Evolutionary conservation across 108 stramenopile species (phyloP), one percentile per base, ranked within the genome.

Genomic region (Nitzschia sp.): DNA sequence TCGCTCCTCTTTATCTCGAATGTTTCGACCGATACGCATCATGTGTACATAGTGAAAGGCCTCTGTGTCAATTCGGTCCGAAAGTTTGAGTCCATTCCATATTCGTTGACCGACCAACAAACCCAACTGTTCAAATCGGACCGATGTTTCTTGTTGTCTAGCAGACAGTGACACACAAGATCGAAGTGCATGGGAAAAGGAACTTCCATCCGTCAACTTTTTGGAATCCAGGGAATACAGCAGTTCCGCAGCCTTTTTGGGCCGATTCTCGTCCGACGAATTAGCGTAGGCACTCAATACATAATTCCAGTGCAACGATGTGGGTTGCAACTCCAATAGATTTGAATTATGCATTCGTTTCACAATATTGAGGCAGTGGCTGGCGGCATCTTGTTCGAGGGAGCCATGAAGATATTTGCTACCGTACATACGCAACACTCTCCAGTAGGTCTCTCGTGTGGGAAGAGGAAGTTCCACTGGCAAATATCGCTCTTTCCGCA

Each of bases 151-250:
- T 42, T 67, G 66, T 21, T 67, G 54, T 39, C 66, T 29, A 34
- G 57, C 52, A 6, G 48, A 9, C 42, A 51, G n/a, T 24, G 53
- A 38, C 24, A 48, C 43, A 38, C 75, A 76, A 10, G 62, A 38
- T 51, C 68, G 53, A 10, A 76, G 51, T 17, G 54, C 62, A 55
- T 76, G 75, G 2, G 75, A 60, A 57, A 76, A 76, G 54, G 75
- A 69, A 11, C 56, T 58, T 34, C 43, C 67, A 62, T 76, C 75
- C 22, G 62, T 53, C 64, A 73, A 26, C n/a, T 50, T 37, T 26
- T 63, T 62, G 21, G 40, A 7, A 22, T 65, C 54, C 44, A 76
- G 43, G n/a, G 51, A 57, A 43, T 76, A 64, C 41, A 69, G 38
- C 10, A 76, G 17, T 15, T 53, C 38, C 8, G 75, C 75, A 7